Conservation (phyloP, 306 rosid genomes). For the Medicago lupulina region DNA sequence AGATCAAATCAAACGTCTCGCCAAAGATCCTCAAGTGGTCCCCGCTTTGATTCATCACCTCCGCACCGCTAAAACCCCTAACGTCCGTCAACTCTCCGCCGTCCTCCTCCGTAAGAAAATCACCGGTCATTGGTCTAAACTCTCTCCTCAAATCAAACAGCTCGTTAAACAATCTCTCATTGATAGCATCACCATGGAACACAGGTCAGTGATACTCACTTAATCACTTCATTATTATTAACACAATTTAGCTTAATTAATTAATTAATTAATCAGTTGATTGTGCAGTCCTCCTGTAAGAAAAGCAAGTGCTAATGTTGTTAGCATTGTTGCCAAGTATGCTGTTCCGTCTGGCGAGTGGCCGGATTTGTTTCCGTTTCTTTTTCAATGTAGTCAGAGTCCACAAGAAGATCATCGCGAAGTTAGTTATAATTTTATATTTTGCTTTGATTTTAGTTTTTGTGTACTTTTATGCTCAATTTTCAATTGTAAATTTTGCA, state of each 20-base stretch:
- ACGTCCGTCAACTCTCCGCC: slow-evolving; percentile 93
- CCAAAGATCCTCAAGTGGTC: slow-evolving; percentile 92
- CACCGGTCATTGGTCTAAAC: slow-evolving; percentile 99
- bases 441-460: not conserved
- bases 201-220: slow-evolving; percentile 73
- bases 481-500: not conserved
- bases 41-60: slow-evolving; percentile 90
- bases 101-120: slow-evolving; percentile 96
- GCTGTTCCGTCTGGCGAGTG: slow-evolving; percentile 95
- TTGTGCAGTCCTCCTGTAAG: slow-evolving; percentile 83
- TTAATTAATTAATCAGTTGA: not conserved
- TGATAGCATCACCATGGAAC: slow-evolving; percentile 89
- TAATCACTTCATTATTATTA: not conserved
- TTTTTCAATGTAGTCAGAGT: slow-evolving; percentile 96
- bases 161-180: slow-evolving; percentile 85
- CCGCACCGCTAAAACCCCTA: slow-evolving; percentile 97
- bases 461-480: not conserved
- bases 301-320: slow-evolving; percentile 95
- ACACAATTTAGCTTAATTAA: not conserved
- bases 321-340: slow-evolving; percentile 88
- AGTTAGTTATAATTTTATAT: slow-evolving; percentile 52
- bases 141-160: slow-evolving; percentile 70
- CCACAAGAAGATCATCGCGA: slow-evolving; percentile 95
- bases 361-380: slow-evolving; percentile 93
- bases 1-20: slow-evolving; percentile 91